Base-by-base conservation (phyloP, 805 yeast species). In the Nakazawaea anatomiae region DNA sequence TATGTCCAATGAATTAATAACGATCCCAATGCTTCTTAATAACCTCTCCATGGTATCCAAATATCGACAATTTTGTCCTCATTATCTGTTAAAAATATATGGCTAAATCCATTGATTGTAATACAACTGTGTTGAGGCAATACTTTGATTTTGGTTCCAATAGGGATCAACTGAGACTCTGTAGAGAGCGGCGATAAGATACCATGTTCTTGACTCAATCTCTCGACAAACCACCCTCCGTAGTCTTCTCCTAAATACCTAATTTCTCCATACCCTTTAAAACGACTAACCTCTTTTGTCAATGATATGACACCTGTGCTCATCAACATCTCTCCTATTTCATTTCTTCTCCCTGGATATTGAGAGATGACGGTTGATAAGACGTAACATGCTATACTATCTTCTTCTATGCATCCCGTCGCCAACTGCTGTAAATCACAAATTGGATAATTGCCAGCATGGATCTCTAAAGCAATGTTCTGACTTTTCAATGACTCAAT, bases 131-230 rank as follows among this genome's bases (percentile, higher is more conserved):
- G 94, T 62, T 87, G 89, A 3, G 90, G 89, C 28, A 79, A 55
- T 35, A 87, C 71, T 32, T 68, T 66, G 8, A 85, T 73, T 52
- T 75, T 73, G 1, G 81, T 71, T 1, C 89, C 89, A 34, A 67
- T 56, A 28, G 82, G 82, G 28, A 80, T 69, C 59, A 80, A 63
- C 41, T 65, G 52, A 2, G 59, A 41, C 12, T 62, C 55, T 3
- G 86, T 81, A 18, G 67, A 71, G 44, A 86, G 64, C 3, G 87
- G 83, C n/a, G 68, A 71, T 46, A 87, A 65, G 40, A 87, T 82
- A 9, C 94, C 95, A 61, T 87, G 95, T 59, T 87, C 95, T 63
- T 87, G 94, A 51, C 87, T 80, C 44, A 87, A 64, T 56, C 90
- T 72, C 36, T 81, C 86, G 10, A 87, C 80, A 44, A 66, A 63